Percentiles rank a stretch among this genome's conserved stretches.
These are phyloP conservation scores for Teratosphaeria pseudoeucalypti DNA, from an alignment of 2,329 filamentous ascomycete genomes.

Conservation along the genomic window DNA sequence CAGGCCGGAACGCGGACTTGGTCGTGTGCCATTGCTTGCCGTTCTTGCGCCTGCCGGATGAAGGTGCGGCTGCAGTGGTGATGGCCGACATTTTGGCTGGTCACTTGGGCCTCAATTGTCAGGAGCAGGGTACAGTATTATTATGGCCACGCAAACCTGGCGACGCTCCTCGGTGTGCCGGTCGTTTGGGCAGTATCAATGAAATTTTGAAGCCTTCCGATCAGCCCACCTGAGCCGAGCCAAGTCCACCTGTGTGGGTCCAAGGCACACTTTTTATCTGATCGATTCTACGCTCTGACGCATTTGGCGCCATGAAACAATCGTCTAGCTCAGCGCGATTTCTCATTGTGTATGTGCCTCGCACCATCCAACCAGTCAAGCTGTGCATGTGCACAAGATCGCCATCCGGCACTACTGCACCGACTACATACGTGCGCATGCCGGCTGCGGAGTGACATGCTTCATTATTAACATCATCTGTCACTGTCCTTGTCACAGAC, in stretches of 20 bases:
- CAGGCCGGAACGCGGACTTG: conserved; percentile 75
- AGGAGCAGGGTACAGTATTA: not conserved
- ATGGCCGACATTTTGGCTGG: conserved; percentile 19
- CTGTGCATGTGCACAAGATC: not conserved
- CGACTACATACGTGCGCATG: not conserved
- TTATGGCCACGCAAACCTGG: too few species aligned
- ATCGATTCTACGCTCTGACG: not conserved
- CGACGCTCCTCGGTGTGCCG: not conserved
- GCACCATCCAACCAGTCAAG: not conserved
- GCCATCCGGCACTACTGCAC: not conserved
- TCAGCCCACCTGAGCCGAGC: not conserved
- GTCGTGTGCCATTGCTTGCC: conserved; percentile 90
- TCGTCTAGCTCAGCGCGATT: not conserved
- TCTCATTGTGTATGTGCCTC: not conserved
- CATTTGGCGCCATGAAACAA: not conserved
- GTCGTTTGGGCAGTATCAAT: not conserved
- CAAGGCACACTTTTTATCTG: not conserved
- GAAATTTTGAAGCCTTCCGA: not conserved
- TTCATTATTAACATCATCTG: not conserved
- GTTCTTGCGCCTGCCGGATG: conserved; percentile 63
- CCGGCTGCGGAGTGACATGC: not conserved
- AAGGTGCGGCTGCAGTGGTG: not conserved
- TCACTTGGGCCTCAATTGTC: conserved; percentile 6
- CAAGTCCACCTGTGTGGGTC: not conserved
- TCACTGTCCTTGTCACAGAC: not conserved